A percentile compares a stretch with the other conserved stretches of the same genome.
Evolutionary conservation across 202 grass and related monocot genomes (phyloP).

Genomic region (Eragrostis tef): DNA sequence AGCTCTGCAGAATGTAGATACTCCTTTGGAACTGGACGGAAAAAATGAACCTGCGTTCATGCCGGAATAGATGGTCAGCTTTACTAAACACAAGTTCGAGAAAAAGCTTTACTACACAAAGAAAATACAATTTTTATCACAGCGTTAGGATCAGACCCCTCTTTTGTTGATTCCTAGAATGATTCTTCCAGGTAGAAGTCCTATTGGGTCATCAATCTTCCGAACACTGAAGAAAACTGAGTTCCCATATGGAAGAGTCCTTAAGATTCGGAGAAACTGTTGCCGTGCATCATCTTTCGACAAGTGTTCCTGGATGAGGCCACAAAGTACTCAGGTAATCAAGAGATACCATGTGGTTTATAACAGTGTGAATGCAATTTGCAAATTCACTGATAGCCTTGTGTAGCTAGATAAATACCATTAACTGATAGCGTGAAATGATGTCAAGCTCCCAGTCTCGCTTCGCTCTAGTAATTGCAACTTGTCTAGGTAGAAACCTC

Average conservation of each 20-base stretch:
- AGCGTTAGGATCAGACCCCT: constrained; percentile 68
- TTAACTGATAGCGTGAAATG: constrained; percentile 89
- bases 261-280: constrained; percentile 94
- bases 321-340: not conserved
- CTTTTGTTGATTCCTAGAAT: constrained; percentile 98
- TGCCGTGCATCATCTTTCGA: constrained; percentile 97
- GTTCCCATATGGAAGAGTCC: constrained; percentile 90
- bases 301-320: constrained; percentile 78
- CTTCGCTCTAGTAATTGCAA: constrained; percentile 91
- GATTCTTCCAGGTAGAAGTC: constrained; percentile 92
- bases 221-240: constrained; percentile 95
- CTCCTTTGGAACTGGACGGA: constrained; percentile 95
- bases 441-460: constrained; percentile 97
- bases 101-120: too few relatives aligned
- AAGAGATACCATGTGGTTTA: not conserved
- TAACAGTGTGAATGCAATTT: not conserved
- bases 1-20: constrained; percentile 97
- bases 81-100: constrained; percentile 29
- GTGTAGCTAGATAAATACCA: constrained; percentile 63
- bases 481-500: constrained; percentile 95
- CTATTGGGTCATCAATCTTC: constrained; percentile 99
- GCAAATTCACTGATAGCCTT: not conserved
- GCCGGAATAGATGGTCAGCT: constrained; percentile 46
- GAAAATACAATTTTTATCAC: constrained; percentile 21
- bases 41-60: constrained; percentile 89